Evolutionary conservation across 345 rosid genomes (phyloP).

Genomic region (Anastatica hierochuntica): DNA sequence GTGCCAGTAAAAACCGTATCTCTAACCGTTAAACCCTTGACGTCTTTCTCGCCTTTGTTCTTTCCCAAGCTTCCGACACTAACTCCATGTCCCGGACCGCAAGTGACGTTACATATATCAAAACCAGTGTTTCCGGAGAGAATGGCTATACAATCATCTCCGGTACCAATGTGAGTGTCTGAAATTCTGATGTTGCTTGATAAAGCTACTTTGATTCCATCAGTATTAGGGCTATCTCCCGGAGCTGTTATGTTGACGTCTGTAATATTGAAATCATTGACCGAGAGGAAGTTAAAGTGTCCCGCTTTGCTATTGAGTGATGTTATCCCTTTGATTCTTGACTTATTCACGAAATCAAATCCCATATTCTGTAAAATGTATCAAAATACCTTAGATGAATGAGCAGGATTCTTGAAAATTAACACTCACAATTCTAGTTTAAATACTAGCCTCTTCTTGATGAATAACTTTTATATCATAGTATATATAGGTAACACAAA

Average conservation of each 20-base stretch:
- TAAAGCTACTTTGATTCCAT: conserved; percentile 48
- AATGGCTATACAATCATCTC: conserved; percentile 56
- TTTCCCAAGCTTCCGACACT: conserved; percentile 24
- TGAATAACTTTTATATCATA: too few relatives aligned
- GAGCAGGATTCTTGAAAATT: too few relatives aligned
- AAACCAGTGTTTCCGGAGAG: conserved; percentile 36
- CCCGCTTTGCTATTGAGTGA: conserved; percentile 20
- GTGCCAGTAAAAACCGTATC: conserved; percentile 1
- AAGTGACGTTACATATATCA: conserved; percentile 29
- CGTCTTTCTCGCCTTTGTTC: neutral
- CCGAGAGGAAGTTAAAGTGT: conserved; percentile 2
- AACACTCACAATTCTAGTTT: too few relatives aligned
- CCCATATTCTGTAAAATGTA: conserved; percentile 10
- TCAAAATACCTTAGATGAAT: neutral
- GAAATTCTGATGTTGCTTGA: conserved; percentile 37
- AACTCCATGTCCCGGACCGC: conserved; percentile 78
- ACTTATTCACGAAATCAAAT: neutral
- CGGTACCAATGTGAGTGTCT: conserved; percentile 33
- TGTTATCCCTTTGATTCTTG: conserved; percentile 3
- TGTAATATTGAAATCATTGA: neutral
- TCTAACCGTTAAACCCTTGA: neutral
- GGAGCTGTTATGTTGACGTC: conserved; percentile 4
- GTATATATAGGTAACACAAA: too few relatives aligned
- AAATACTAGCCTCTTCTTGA: too few relatives aligned
- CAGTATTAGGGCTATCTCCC: conserved; percentile 14